Percentiles rank a stretch among this genome's conserved stretches.
phyloP scores from a whole-genome alignment of 139 green algal species.

The Gonium pectorale region DNA sequence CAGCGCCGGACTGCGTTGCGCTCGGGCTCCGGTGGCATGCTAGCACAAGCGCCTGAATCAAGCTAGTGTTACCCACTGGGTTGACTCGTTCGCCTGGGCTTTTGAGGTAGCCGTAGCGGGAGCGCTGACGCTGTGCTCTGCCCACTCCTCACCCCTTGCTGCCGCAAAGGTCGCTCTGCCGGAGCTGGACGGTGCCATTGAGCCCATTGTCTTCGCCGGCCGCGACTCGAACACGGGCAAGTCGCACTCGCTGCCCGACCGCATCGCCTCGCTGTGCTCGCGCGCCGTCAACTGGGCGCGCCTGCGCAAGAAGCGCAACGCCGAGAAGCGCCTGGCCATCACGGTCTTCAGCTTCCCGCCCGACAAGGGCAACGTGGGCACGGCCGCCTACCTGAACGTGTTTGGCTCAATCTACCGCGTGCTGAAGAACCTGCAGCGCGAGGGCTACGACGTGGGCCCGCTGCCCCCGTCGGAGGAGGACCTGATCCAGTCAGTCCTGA shows the following conservation, averaged over 20 bases:
- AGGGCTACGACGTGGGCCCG: constrained; percentile 95
- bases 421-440: constrained; percentile 87
- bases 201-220: constrained; percentile 99
- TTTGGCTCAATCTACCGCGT: constrained; percentile 97
- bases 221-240: constrained; percentile 97
- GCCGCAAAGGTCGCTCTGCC: constrained; percentile 99
- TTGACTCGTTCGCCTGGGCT: too few species aligned
- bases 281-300: constrained; percentile 97
- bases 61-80: too few species aligned
- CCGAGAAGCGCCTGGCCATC: constrained; percentile 96
- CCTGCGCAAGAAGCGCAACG: constrained; percentile 92
- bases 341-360: constrained; percentile 99
- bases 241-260: constrained; percentile 96
- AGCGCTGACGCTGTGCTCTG: background rate
- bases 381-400: constrained; percentile 99
- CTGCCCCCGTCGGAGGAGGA: constrained; percentile 81
- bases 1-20: too few species aligned
- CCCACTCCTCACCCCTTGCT: background rate
- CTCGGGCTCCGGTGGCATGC: too few species aligned
- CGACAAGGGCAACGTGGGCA: constrained; percentile 99
- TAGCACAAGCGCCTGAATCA: too few species aligned
- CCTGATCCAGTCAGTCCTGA: constrained; percentile 92
- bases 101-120: background rate
- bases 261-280: constrained; percentile 87
- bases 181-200: constrained; percentile 97